Conservation (phyloP, 208 protist genomes). For the Acanthamoeba quina region DNA sequence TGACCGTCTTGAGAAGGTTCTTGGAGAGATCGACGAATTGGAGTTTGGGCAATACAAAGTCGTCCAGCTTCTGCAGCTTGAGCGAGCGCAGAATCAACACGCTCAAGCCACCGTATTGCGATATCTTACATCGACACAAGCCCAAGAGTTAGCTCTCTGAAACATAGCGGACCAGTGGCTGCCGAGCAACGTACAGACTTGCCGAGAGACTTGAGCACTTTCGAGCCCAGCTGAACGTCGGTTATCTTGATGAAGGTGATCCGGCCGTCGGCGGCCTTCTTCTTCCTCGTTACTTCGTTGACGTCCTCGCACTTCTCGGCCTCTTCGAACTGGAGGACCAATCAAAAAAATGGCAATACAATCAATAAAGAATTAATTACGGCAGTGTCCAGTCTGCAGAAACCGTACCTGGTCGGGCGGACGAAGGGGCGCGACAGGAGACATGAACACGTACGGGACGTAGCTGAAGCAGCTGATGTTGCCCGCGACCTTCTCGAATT, state of each 20-base stretch:
- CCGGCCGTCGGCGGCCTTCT: constrained; percentile 18
- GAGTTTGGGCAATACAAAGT: constrained; percentile 57
- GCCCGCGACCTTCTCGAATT: constrained; percentile 45
- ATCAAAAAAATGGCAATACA: neutral
- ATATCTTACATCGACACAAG: neutral
- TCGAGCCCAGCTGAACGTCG: neutral
- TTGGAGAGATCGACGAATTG: constrained; percentile 55
- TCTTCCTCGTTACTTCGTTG: constrained; percentile 16
- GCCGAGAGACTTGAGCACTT: constrained; percentile 31
- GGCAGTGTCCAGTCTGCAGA: neutral
- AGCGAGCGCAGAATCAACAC: constrained; percentile 25
- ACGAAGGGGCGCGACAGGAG: constrained; percentile 1
- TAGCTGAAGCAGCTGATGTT: constrained; percentile 20
- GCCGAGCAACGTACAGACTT: constrained; percentile 11
- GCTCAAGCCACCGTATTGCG: constrained; percentile 13
- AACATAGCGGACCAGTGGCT: no score
- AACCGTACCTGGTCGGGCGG: constrained; percentile 16
- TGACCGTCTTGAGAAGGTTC: constrained; percentile 41
- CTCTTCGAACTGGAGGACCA: constrained; percentile 33
- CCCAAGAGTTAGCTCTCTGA: neutral
- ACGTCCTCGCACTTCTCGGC: constrained; percentile 64
- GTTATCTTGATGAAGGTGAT: constrained; percentile 53
- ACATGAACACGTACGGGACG: constrained; percentile 48
- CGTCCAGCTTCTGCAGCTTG: constrained; percentile 58
- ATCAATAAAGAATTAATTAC: neutral